Evolutionary conservation across 2,329 filamentous ascomycete genomes (phyloP), one percentile per base, ranked within the genome.

Genomic region (Apiospora saccharicola): DNA sequence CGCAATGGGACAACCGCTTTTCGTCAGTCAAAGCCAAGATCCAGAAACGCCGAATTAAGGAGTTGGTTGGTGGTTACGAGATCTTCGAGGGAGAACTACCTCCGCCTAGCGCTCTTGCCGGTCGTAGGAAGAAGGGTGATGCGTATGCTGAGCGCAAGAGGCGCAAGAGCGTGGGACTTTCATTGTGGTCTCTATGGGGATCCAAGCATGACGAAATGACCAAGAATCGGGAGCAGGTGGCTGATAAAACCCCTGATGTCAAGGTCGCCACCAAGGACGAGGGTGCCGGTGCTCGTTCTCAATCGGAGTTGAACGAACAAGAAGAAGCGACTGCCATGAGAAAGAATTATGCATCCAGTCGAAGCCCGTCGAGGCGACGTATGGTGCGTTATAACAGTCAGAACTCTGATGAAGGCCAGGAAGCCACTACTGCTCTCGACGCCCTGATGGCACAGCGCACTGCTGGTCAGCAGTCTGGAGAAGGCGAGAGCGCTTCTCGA

Each of bases 161-260:
- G 81, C 87, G 83, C 75, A 70, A 70, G 68, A 57, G 68, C 34
- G 37, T 57, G 47, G 94, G 93, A 10, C 85, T 70, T 57, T 34
- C 68, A 0, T 24, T 70, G 75, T 98, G 96, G 96, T 93, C 91
- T 69, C 86, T 92, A 1, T 97, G 95, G 93, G 95, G 94, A 19
- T 95, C 92, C 67, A 97, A 93, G 80, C 94, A 98, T 79, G 96
- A 98, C 79, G 89, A 96, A 81, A 87, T 87, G 74, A 93, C 93
- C 0, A 87, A 97, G 4, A 84, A 86, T 67, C 84, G 89, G 4
- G 89, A 91, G 79, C 81, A 88, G 70, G 86, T 87, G 74, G 86
- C 86, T 0, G 85, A 86, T 2, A 81, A 82, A 72, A 77, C 80
- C 3, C 77, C 81, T 0, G 79, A 79, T 6, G 75, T 77, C n/a